Evolutionary conservation across 345 rosid species (phyloP).

Genomic region (Limnanthes douglasii): DNA sequence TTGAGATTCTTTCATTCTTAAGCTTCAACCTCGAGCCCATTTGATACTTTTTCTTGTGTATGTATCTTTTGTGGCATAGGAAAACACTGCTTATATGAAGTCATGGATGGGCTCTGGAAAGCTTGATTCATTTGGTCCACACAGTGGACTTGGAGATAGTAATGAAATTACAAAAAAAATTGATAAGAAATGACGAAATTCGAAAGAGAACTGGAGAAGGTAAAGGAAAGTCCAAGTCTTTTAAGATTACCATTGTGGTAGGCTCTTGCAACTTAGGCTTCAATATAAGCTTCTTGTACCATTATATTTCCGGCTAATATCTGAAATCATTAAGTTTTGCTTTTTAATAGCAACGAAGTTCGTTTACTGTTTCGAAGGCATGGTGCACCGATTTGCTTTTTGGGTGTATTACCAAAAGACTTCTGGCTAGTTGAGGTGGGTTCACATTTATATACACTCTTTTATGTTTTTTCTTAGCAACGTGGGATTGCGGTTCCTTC

Average conservation of each 20-base stretch:
- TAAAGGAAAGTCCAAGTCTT: constrained; percentile 68
- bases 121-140: constrained; percentile 20
- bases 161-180: constrained; percentile 20
- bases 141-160: constrained; percentile 36
- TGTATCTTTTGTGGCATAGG: too few species aligned
- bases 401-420: too few species aligned
- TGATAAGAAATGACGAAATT: constrained; percentile 14
- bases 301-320: constrained; percentile 61
- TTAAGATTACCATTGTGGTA: constrained; percentile 71
- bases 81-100: constrained; percentile 53
- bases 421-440: too few species aligned
- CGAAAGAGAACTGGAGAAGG: constrained; percentile 24
- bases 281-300: constrained; percentile 83
- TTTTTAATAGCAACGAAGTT: constrained; percentile 66
- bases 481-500: too few species aligned
- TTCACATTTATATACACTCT: too few species aligned
- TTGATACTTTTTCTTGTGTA: too few species aligned
- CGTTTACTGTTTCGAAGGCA: too few species aligned
- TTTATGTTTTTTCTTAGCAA: too few species aligned
- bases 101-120: constrained; percentile 28
- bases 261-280: too few species aligned
- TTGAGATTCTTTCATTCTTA: too few species aligned
- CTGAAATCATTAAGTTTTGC: constrained; percentile 83
- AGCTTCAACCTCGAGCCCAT: too few species aligned
- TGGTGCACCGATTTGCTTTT: too few species aligned